Conservation (phyloP, 306 rosid species). For the Purshia tridentata region DNA sequence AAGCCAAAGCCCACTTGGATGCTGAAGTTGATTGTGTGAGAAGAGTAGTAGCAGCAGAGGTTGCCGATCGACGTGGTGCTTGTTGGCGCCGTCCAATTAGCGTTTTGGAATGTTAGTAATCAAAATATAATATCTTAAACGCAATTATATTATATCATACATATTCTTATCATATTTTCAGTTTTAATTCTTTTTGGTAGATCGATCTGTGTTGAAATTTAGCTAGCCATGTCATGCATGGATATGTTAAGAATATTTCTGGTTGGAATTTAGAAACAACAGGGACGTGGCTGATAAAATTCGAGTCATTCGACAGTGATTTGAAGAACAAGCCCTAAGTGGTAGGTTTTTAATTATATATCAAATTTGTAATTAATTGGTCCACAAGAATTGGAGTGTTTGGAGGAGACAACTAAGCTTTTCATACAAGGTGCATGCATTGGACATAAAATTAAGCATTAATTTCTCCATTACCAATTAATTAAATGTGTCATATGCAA, state of each 20-base stretch:
- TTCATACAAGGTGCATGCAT: slow-evolving; percentile 1
- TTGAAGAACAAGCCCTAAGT: not conserved
- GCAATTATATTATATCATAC: no score
- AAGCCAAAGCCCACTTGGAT: not conserved
- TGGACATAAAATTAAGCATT: not conserved
- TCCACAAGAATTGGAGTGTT: not conserved
- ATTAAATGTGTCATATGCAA: slow-evolving; percentile 4
- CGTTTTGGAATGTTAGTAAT: slow-evolving; percentile 4
- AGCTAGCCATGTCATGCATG: no score
- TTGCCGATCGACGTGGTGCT: slow-evolving; percentile 29
- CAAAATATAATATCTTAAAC: no score
- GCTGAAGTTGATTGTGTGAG: slow-evolving; percentile 26
- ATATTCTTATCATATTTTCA: not conserved
- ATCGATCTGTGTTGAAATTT: not conserved
- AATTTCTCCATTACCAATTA: not conserved
- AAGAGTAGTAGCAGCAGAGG: not conserved
- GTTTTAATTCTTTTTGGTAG: not conserved
- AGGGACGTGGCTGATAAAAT: no score
- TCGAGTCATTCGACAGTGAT: no score
- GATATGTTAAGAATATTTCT: no score
- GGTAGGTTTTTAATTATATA: not conserved
- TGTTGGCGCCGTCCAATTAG: slow-evolving; percentile 15
- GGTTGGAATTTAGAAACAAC: no score
- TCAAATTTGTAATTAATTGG: not conserved
- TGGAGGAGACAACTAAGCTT: not conserved